phyloP scores from a whole-genome alignment of 352 stramenopile species.

The Phytophthora idaei region DNA sequence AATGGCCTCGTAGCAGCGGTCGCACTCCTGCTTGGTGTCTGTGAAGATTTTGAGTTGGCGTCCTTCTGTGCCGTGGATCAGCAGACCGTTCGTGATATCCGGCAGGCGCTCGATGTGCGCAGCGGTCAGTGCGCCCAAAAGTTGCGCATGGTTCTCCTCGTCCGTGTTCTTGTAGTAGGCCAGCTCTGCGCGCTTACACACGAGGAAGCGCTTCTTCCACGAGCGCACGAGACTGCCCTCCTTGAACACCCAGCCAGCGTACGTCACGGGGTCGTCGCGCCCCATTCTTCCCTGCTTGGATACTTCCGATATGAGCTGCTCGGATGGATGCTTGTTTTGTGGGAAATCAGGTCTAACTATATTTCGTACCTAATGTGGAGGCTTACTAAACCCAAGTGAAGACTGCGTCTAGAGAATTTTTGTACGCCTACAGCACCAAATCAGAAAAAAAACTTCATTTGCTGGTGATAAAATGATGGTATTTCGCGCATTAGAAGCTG shows the following conservation, averaged over 20 bases:
- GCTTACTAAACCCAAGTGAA: conserved; percentile 16
- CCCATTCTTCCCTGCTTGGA: conserved; percentile 27
- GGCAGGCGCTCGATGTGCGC: conserved; percentile 63
- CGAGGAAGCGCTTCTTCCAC: conserved; percentile 87
- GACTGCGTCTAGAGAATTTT: conserved; percentile 15
- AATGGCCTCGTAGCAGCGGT: conserved; percentile 78
- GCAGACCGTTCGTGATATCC: conserved; percentile 78
- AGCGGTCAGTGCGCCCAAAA: conserved; percentile 74
- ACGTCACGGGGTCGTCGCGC: conserved; percentile 60
- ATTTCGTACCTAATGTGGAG: conserved; percentile 15
- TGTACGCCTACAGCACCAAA: conserved; percentile 8
- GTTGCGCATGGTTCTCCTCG: conserved; percentile 66
- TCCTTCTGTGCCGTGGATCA: conserved; percentile 67
- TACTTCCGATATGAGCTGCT: conserved; percentile 24
- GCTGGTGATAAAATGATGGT: conserved; percentile 1
- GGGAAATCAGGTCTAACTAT: conserved; percentile 29
- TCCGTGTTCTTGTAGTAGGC: conserved; percentile 85
- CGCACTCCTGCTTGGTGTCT: conserved; percentile 69
- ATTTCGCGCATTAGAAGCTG: conserved; percentile 59
- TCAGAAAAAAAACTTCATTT: conserved; percentile 12
- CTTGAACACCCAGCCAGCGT: conserved; percentile 81
- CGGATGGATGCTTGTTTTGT: conserved; percentile 14
- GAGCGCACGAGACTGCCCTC: conserved; percentile 79
- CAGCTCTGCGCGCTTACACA: conserved; percentile 74
- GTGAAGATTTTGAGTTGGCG: conserved; percentile 84